A percentile compares a stretch with the other conserved stretches of the same genome.
These are phyloP conservation scores for Candida maesae DNA, from an alignment of 805 yeast species.

Conservation along the genomic window DNA sequence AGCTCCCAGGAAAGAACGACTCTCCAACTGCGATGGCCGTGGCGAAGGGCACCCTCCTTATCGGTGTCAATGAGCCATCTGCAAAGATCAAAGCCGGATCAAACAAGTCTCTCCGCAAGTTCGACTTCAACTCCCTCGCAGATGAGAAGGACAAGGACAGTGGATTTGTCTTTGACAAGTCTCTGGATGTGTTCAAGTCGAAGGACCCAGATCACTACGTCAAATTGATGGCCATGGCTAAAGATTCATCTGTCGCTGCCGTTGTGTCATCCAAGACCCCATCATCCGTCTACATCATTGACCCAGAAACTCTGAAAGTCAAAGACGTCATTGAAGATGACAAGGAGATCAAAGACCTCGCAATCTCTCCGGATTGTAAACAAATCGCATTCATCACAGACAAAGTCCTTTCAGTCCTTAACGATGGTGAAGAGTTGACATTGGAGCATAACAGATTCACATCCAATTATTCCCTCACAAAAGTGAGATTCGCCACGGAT, in stretches of 20 bases:
- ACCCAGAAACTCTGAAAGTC: conserved; percentile 50
- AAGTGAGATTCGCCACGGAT: conserved; percentile 39
- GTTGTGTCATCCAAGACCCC: conserved; percentile 62
- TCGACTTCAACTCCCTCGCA: conserved; percentile 21
- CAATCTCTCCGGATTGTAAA: conserved; percentile 64
- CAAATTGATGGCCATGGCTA: conserved; percentile 55
- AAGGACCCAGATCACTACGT: conserved; percentile 49
- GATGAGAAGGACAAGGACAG: conserved; percentile 26
- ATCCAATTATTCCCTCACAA: conserved; percentile 32
- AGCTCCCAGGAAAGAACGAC: conserved; percentile 64
- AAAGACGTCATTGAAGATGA: conserved; percentile 46
- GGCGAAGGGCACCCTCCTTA: conserved; percentile 43
- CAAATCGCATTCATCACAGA: conserved; percentile 61
- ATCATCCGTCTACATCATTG: conserved; percentile 57
- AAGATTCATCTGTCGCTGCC: conserved; percentile 60
- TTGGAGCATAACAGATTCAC: conserved; percentile 19
- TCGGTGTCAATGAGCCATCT: conserved; percentile 74
- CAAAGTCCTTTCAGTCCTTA: conserved; percentile 33
- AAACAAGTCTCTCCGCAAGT: conserved; percentile 72
- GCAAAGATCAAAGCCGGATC: conserved; percentile 53
- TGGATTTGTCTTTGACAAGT: conserved; percentile 54
- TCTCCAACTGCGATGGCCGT: conserved; percentile 83
- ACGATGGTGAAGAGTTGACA: conserved; percentile 12
- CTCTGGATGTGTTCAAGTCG: conserved; percentile 52
- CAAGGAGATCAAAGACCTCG: conserved; percentile 56